Conservation (phyloP, 257 asterid genomes). For the Ajuga chamaepitys region DNA sequence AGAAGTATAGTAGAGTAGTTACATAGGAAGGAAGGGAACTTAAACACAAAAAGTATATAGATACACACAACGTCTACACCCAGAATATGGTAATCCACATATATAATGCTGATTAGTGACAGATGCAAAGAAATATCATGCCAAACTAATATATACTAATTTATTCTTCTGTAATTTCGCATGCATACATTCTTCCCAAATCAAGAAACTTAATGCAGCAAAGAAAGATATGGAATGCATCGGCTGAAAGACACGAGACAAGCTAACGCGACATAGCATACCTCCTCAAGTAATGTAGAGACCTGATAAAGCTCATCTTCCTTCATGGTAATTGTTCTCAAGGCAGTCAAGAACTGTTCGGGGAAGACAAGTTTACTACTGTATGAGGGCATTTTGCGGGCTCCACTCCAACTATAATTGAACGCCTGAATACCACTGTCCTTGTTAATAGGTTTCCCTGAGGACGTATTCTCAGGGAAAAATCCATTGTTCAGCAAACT, state of each 20-base stretch:
- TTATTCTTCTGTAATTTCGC: too few relatives aligned
- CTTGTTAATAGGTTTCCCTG: conserved; percentile 24
- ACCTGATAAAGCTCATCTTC: conserved; percentile 64
- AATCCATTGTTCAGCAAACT: conserved; percentile 61
- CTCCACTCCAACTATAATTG: conserved; percentile 74
- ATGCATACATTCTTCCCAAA: background rate
- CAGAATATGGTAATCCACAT: too few relatives aligned
- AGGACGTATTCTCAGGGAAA: conserved; percentile 41
- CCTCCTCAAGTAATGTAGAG: conserved; percentile 80
- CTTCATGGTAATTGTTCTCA: conserved; percentile 82
- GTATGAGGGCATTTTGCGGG: conserved; percentile 67
- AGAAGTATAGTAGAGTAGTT: too few relatives aligned
- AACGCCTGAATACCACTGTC: conserved; percentile 13
- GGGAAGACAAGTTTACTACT: conserved; percentile 67
- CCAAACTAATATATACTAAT: too few relatives aligned
- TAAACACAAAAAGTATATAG: too few relatives aligned
- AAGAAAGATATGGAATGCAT: background rate
- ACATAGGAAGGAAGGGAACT: too few relatives aligned
- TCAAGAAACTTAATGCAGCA: background rate
- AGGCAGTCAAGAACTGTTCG: conserved; percentile 68
- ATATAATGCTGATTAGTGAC: background rate
- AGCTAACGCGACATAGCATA: conserved; percentile 19
- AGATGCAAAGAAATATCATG: too few relatives aligned
- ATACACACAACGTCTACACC: too few relatives aligned
- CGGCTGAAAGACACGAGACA: background rate